Evolutionary conservation across 768 basidiomycete genomes (phyloP).

Genomic region (Agaricus subrufescens): DNA sequence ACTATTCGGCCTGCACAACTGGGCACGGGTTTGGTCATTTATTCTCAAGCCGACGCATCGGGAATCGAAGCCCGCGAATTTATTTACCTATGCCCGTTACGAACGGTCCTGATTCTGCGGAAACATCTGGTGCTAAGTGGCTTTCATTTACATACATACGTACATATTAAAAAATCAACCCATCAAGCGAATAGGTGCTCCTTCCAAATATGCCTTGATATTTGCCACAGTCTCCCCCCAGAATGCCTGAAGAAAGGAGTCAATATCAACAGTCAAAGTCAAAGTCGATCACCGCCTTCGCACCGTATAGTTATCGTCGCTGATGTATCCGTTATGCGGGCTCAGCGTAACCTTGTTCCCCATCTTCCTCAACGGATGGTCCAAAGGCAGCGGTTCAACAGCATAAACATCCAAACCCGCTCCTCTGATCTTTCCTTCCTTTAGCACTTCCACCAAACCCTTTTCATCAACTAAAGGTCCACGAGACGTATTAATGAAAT

Average conservation of each 20-base stretch:
- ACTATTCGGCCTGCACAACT: no score
- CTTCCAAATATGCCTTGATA: constrained; percentile 49
- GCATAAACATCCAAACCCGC: constrained; percentile 68
- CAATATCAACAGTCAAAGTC: not conserved
- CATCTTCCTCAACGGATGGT: constrained; percentile 46
- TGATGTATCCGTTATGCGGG: constrained; percentile 60
- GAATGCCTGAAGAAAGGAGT: constrained; percentile 31
- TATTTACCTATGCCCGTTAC: no score
- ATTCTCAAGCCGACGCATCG: no score
- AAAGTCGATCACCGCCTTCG: constrained; percentile 4
- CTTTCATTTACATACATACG: no score
- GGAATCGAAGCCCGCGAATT: no score
- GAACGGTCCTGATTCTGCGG: no score
- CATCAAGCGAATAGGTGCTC: constrained; percentile 19
- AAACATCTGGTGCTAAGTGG: no score
- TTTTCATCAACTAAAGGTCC: constrained; percentile 62
- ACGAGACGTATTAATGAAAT: constrained; percentile 64
- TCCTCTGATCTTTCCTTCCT: constrained; percentile 44
- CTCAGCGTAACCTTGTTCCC: constrained; percentile 48
- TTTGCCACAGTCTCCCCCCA: constrained; percentile 55
- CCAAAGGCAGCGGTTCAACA: constrained; percentile 56
- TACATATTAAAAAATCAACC: not conserved
- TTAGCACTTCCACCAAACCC: constrained; percentile 45
- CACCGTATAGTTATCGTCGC: constrained; percentile 47
- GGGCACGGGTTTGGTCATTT: no score